Percentiles rank a stretch among this genome's conserved stretches.
phyloP scores from a whole-genome alignment of 2,329 filamentous ascomycete species.

The Colletotrichum costaricense region DNA sequence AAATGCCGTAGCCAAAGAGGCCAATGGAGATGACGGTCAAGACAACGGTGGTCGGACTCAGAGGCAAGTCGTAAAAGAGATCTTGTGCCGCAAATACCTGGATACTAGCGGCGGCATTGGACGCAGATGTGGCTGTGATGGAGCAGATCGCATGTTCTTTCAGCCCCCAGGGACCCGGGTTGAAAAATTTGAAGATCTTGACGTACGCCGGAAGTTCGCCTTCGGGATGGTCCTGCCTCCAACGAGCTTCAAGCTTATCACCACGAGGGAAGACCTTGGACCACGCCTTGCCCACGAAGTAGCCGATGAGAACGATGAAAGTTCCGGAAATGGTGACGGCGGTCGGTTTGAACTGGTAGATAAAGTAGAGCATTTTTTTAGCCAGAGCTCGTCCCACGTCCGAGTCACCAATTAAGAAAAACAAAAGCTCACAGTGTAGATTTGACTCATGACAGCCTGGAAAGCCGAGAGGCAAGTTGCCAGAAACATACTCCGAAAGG shows the following conservation, averaged over 20 bases:
- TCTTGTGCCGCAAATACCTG: slow-evolving; percentile 60
- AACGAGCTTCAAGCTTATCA: slow-evolving; percentile 59
- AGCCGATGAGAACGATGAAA: slow-evolving; percentile 68
- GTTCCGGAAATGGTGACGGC: slow-evolving; percentile 59
- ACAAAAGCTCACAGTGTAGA: slow-evolving; percentile 57
- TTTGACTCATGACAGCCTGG: slow-evolving; percentile 66
- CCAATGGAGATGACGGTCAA: slow-evolving; percentile 64
- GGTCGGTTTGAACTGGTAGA: slow-evolving; percentile 63
- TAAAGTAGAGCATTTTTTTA: neutral
- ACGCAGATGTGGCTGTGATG: slow-evolving; percentile 65
- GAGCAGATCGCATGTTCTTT: slow-evolving; percentile 67
- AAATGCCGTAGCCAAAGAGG: slow-evolving; percentile 66
- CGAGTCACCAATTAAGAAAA: neutral
- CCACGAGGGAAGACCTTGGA: slow-evolving; percentile 61
- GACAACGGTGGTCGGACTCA: slow-evolving; percentile 59
- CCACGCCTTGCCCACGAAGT: slow-evolving; percentile 64
- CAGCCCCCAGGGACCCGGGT: slow-evolving; percentile 61
- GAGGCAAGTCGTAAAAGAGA: slow-evolving; percentile 61
- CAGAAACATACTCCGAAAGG: slow-evolving; percentile 63
- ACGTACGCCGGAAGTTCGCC: slow-evolving; percentile 57
- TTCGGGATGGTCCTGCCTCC: slow-evolving; percentile 54
- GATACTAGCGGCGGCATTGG: slow-evolving; percentile 56
- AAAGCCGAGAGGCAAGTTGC: slow-evolving; percentile 62
- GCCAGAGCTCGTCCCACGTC: neutral
- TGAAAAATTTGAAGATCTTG: slow-evolving; percentile 55